These are phyloP conservation scores for Geosmithia morbida DNA, from an alignment of 2,329 filamentous ascomycete species.

Conservation along the genomic window DNA sequence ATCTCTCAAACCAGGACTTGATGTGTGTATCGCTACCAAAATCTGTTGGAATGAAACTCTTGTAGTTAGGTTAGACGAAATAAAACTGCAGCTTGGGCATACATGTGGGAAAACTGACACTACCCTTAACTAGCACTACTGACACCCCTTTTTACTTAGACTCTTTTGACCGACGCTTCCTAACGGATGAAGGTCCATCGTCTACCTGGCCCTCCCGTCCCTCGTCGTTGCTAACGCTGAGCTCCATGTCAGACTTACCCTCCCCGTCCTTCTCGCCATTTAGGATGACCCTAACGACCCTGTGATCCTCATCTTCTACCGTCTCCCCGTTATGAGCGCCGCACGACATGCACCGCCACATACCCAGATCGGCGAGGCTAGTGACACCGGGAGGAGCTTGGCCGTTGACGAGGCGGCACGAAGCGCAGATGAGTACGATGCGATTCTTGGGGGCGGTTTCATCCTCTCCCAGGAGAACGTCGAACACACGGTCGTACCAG, in stretches of 20 bases:
- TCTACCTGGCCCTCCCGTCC: neutral
- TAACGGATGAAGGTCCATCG: conserved; percentile 8
- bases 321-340: conserved; percentile 68
- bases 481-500: conserved; percentile 93
- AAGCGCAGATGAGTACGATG: conserved; percentile 68
- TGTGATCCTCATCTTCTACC: conserved; percentile 59
- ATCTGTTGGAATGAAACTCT: too few relatives aligned
- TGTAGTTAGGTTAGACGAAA: too few relatives aligned
- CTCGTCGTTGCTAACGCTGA: neutral
- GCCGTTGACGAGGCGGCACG: conserved; percentile 83
- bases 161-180: conserved; percentile 7
- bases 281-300: conserved; percentile 55
- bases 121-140: too few relatives aligned
- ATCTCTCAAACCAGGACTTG: too few relatives aligned
- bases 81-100: too few relatives aligned
- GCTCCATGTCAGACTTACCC: neutral
- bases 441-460: conserved; percentile 87
- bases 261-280: conserved; percentile 7
- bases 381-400: conserved; percentile 83
- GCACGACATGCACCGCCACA: conserved; percentile 84
- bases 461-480: conserved; percentile 86
- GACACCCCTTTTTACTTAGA: conserved; percentile 5
- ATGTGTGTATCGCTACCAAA: too few relatives aligned
- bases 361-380: conserved; percentile 62
- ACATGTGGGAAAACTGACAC: too few relatives aligned